phyloP scores from a whole-genome alignment of 2,329 filamentous ascomycete genomes.

The Talaromyces sp. region DNA sequence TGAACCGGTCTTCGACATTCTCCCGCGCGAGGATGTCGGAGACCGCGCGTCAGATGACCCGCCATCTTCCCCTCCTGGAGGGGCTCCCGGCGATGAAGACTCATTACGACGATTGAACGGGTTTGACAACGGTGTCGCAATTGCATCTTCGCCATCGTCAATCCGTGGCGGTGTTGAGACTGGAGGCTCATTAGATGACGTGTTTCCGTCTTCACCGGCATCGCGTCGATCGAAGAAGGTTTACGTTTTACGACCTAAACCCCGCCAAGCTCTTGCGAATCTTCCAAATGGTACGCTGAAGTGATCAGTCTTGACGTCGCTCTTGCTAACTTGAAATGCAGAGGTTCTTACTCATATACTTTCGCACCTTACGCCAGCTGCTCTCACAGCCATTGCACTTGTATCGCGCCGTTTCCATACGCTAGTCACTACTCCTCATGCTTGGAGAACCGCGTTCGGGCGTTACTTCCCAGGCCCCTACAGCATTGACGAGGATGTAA shows the following conservation, averaged over 20 bases:
- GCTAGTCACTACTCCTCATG: constrained; percentile 84
- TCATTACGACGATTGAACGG: constrained; percentile 31
- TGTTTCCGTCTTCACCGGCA: constrained; percentile 4
- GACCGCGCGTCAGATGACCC: constrained; percentile 23
- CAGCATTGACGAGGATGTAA: constrained; percentile 46
- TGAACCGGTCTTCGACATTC: constrained; percentile 42
- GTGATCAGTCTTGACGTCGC: neutral
- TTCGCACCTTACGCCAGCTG: constrained; percentile 82
- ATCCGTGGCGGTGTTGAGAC: constrained; percentile 46
- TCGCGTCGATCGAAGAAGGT: constrained; percentile 46
- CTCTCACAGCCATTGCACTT: constrained; percentile 75
- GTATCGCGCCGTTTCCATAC: constrained; percentile 85
- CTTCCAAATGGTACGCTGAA: constrained; percentile 75
- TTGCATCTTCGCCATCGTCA: constrained; percentile 38
- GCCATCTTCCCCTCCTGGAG: constrained; percentile 25
- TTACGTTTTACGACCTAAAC: constrained; percentile 43
- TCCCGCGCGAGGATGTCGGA: constrained; percentile 39
- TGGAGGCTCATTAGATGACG: neutral
- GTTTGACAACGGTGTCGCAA: constrained; percentile 20
- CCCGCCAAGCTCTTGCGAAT: constrained; percentile 49
- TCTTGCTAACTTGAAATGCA: constrained; percentile 38
- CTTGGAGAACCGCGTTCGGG: constrained; percentile 88
- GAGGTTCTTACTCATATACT: constrained; percentile 90
- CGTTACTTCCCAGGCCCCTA: constrained; percentile 82
- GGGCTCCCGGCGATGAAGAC: constrained; percentile 23